phyloP scores from a whole-genome alignment of 2,329 filamentous ascomycete species.

The Exophiala sideris region DNA sequence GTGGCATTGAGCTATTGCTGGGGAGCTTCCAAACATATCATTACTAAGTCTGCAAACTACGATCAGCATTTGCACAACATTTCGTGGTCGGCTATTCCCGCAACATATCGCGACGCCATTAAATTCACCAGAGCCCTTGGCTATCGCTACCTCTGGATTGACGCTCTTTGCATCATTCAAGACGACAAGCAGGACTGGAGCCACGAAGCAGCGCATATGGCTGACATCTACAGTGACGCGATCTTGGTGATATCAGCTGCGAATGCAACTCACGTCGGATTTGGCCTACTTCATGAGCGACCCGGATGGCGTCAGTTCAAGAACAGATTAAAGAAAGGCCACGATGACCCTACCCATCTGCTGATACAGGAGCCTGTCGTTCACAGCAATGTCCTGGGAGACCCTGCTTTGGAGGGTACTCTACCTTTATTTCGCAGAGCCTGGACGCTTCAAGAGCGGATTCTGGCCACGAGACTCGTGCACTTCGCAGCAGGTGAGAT shows the following conservation, averaged over 20 bases:
- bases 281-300: background rate
- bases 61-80: background rate
- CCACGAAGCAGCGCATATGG: conserved; percentile 15
- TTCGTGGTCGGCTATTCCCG: background rate
- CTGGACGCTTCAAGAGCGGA: conserved; percentile 20
- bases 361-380: background rate
- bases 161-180: conserved; percentile 29
- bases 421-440: conserved; percentile 5
- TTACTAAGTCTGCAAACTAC: background rate
- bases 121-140: conserved; percentile 8
- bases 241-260: conserved; percentile 14
- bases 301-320: background rate
- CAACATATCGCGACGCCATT: conserved; percentile 16
- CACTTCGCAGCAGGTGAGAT: conserved; percentile 13
- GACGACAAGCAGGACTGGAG: conserved; percentile 20
- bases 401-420: background rate
- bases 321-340: background rate
- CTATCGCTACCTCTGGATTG: conserved; percentile 28
- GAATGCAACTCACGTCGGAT: background rate
- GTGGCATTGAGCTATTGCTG: conserved; percentile 16
- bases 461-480: conserved; percentile 13
- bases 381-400: background rate
- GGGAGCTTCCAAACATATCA: background rate
- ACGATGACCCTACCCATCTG: background rate
- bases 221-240: conserved; percentile 14